Evolutionary conservation across 176 grass and related monocot species (phyloP).

Genomic region (Miscanthus lutarioriparius): DNA sequence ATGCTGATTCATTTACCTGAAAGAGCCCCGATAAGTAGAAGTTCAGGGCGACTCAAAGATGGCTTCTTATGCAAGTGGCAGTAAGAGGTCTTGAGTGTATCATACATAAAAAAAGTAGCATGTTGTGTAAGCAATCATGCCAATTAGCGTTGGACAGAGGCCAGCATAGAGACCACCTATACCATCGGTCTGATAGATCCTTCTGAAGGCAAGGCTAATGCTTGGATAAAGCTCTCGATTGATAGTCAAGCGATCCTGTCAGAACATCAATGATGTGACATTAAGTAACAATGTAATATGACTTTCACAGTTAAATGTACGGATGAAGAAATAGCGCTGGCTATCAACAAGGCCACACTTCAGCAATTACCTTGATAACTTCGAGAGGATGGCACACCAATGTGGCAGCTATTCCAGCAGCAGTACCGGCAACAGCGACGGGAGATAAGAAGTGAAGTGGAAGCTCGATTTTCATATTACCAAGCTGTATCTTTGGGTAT

Average conservation of each 20-base stretch:
- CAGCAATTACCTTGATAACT: constrained; percentile 69
- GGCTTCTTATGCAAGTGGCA: constrained; percentile 61
- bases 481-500: constrained; percentile 50
- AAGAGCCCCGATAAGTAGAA: constrained; percentile 70
- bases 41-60: constrained; percentile 58
- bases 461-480: constrained; percentile 53
- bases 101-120: constrained; percentile 94
- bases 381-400: constrained; percentile 84
- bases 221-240: constrained; percentile 60
- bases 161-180: constrained; percentile 69
- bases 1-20: constrained; percentile 51
- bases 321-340: not conserved
- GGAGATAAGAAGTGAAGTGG: constrained; percentile 60
- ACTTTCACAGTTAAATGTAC: not conserved
- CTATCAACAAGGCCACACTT: not conserved
- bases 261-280: constrained; percentile 8
- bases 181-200: constrained; percentile 62
- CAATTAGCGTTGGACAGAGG: constrained; percentile 68
- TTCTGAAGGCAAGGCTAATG: constrained; percentile 62
- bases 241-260: constrained; percentile 80
- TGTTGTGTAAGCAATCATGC: constrained; percentile 87
- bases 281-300: not conserved
- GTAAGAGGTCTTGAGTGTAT: constrained; percentile 75
- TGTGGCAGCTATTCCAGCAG: constrained; percentile 73
- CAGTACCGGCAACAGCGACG: constrained; percentile 61